Conservation (phyloP, 805 yeast genomes). For the Ogataea henricii region DNA sequence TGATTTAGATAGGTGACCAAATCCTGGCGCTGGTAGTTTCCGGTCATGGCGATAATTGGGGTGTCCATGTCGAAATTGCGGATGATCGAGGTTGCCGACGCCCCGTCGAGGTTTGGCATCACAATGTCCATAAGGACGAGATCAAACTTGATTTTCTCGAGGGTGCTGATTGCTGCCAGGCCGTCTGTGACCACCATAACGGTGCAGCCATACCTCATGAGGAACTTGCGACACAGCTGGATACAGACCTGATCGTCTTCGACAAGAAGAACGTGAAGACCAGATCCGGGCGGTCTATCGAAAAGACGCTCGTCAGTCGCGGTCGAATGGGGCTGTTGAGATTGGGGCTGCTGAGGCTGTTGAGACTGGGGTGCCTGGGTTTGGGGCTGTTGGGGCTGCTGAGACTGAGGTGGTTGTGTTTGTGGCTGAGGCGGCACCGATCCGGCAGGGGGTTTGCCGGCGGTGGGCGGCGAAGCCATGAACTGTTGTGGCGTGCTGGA, state of each 20-base stretch:
- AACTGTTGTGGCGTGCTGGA: constrained; percentile 14
- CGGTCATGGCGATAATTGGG: constrained; percentile 94
- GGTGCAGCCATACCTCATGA: constrained; percentile 86
- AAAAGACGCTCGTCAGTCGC: constrained; percentile 18
- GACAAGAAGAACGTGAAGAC: constrained; percentile 70
- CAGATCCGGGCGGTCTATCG: constrained; percentile 37
- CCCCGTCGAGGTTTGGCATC: constrained; percentile 87
- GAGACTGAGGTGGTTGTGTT: constrained; percentile 8
- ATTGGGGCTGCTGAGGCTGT: not conserved
- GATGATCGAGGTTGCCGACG: constrained; percentile 87
- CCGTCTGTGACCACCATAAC: constrained; percentile 95
- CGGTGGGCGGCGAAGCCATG: constrained; percentile 9
- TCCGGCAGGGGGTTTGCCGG: not conserved
- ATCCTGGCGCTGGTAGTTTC: constrained; percentile 82
- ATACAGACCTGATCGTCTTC: constrained; percentile 85
- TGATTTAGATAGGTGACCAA: constrained; percentile 76
- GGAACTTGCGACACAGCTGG: constrained; percentile 77
- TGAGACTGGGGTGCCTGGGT: not conserved
- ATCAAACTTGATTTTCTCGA: constrained; percentile 72
- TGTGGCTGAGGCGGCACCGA: not conserved
- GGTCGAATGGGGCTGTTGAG: no score
- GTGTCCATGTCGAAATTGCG: constrained; percentile 81
- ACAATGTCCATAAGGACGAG: constrained; percentile 85
- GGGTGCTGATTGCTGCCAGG: constrained; percentile 75
- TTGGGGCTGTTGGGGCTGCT: constrained; percentile 4